Evolutionary conservation across 1,139 yeast species (phyloP), one percentile per base, ranked within the genome.

Genomic region (Zygosaccharomyces sapae): DNA sequence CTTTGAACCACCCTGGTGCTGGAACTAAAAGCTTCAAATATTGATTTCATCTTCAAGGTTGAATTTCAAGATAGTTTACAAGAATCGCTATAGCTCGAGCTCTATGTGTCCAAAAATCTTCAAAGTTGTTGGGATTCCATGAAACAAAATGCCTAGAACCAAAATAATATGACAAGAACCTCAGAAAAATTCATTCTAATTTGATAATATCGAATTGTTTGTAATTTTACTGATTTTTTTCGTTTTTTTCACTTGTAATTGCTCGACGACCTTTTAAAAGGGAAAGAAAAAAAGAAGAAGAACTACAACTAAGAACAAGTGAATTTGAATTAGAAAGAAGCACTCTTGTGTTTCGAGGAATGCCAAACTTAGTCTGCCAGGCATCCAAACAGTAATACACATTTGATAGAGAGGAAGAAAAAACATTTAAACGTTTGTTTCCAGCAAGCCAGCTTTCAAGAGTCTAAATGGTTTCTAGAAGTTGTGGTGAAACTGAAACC

Each of bases 401-500:
- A 22, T 22, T 22, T 6, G 25, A 22, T 22, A 22, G 25, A 22
- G 25, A 22, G 25, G 7, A 22, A 22, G 25, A 22, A 22, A 7
- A 5, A 22, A 22, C 22, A 19, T 19, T 19, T 19, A 19, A 19
- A 19, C 12, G 33, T 20, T 20, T 18, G 38, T 10, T 20, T 35
- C 30, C 13, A 13, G n/a, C 18, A 36, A 12, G 9, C 29, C 29
- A n/a, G 3, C 10, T 36, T 20, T 36, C 27, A 20, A 36, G 37
- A 33, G 31, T 34, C 20, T 20, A 29, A 29, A 48, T 48, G 51
- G 46, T 27, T 22, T 34, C 38, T 30, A 33, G 43, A 24, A 44
- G 45, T 37, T 41, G 37, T 13, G 33, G 39, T 25, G 45, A 35
- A 37, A 19, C 38, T 12, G 57, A 57, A 41, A 50, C 52, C 24